A percentile compares a stretch with the other conserved stretches of the same genome.
Evolutionary conservation across 345 rosid species (phyloP).

Genomic region (Euphorbia tirucalli): DNA sequence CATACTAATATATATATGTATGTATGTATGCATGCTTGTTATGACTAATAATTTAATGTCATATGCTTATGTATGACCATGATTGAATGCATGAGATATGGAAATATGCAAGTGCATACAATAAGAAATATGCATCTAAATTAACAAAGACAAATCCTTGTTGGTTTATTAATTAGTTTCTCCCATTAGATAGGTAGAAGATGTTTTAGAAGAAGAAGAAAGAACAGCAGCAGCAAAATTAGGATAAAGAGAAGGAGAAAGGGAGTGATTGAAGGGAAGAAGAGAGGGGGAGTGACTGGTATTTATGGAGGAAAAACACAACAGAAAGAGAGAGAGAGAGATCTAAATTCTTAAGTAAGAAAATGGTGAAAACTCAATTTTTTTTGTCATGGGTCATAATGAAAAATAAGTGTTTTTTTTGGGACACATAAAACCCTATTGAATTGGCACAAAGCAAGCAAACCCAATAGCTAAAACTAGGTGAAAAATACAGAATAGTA

Average conservation of each 20-base stretch:
- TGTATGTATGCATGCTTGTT: conserved; percentile 5
- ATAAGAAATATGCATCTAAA: background rate
- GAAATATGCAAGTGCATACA: too few species aligned
- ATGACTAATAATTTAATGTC: background rate
- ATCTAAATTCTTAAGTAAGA: background rate
- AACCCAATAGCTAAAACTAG: conserved; percentile 36
- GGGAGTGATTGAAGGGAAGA: conserved; percentile 2
- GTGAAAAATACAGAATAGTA: conserved; percentile 16
- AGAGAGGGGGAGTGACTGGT: conserved; percentile 9
- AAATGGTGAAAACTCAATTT: conserved; percentile 12
- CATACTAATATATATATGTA: conserved; percentile 25
- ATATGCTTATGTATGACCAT: background rate
- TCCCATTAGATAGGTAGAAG: too few species aligned
- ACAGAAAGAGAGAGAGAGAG: background rate
- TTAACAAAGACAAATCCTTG: background rate
- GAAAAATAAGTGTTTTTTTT: background rate
- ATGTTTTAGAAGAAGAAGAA: too few species aligned
- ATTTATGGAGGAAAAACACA: conserved; percentile 23
- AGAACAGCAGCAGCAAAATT: too few species aligned
- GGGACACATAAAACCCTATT: conserved; percentile 34
- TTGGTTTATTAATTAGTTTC: too few species aligned
- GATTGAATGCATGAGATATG: background rate
- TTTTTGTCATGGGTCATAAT: conserved; percentile 20
- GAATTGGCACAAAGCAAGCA: conserved; percentile 49
- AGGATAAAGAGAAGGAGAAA: too few species aligned